These are phyloP conservation scores for Anisodus tanguticus DNA, from an alignment of 257 asterid species.

Conservation along the genomic window DNA sequence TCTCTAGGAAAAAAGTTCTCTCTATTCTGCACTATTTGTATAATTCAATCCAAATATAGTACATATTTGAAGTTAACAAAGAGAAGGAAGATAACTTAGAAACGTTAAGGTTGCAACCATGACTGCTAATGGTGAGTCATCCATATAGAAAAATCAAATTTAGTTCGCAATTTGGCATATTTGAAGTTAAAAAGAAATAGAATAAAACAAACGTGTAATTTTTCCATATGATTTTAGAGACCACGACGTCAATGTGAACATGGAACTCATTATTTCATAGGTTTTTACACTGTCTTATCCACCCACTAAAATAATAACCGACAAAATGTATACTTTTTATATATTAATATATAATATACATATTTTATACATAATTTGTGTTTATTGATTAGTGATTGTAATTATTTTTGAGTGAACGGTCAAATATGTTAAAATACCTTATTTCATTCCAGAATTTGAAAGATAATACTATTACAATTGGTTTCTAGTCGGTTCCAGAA, in stretches of 20 bases:
- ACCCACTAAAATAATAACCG: no score
- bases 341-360: no score
- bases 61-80: slow-evolving; percentile 4
- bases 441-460: no score
- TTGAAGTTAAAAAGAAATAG: background rate
- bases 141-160: background rate
- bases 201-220: background rate
- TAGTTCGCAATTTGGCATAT: background rate
- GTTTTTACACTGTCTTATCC: no score
- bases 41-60: background rate
- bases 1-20: background rate
- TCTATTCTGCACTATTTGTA: background rate
- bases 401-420: no score
- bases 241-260: background rate
- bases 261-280: no score
- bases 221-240: background rate
- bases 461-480: no score
- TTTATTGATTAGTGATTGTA: no score
- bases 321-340: no score
- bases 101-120: background rate
- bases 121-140: background rate
- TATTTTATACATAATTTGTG: no score
- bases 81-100: background rate
- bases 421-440: no score
- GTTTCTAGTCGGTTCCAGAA: no score